Evolutionary conservation across 148 eudicot genomes (phyloP), one percentile per base, ranked within the genome.

Genomic region (Amaranthus cruentus): DNA sequence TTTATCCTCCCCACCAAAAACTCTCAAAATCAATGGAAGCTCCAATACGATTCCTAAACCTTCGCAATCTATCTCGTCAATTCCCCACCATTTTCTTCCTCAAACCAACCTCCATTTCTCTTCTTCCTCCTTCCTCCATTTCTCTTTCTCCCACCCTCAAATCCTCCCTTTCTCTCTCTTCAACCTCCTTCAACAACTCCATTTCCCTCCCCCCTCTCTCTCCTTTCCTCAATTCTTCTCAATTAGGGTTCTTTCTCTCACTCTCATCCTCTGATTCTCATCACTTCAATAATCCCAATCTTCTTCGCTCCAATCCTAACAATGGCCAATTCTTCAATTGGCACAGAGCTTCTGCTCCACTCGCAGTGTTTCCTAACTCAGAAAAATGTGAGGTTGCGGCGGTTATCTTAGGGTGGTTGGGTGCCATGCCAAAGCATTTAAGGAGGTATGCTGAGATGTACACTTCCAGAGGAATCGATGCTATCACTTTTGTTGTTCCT

Each of bases 351-450:
- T 51, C 76, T 13, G 3, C 68, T 12, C 56, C 47, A 0, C 3
- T 55, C 38, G 52, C 57, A 59, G 76, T 76, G 47, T 9, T 62
- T 60, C 10, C 51, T 11, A 63, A 50, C 10, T 77, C 47, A 8
- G 78, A 73, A 0, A 78, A 79, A 9, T 79, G 84, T 9, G 78
- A 78, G 14, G 88, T 86, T 57, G 87, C 88, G 70, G 97, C 84
- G 74, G 96, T 90, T 81, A 50, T 96, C 73, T 28, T 96, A 57
- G 99, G 97, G 9, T 96, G 99, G 97, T 80, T 96, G 3, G 99
- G 99, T 38, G 85, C 92, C 6, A 81, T 82, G 71, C 88, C 80
- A 9, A 96, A 81, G 76, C 92, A 90, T 62, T 75, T 96, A 78
- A 85, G 81, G 88, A 82, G 91, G 80, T 96, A 90, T 63, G 89